phyloP scores from a whole-genome alignment of 2,329 filamentous ascomycete genomes.

The Colletotrichum lindemuthianum region DNA sequence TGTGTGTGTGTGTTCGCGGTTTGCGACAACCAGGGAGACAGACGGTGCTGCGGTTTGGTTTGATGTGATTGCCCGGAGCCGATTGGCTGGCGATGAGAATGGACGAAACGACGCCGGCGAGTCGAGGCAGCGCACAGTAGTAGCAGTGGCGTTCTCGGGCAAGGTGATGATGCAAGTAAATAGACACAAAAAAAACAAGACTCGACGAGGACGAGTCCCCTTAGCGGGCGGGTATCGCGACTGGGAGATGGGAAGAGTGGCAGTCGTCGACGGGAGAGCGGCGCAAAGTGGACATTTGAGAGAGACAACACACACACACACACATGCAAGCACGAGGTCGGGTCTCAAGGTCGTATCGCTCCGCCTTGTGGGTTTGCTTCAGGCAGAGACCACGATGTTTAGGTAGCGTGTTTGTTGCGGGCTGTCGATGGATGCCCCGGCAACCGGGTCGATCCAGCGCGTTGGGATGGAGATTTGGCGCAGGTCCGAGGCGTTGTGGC shows the following conservation, averaged over 20 bases:
- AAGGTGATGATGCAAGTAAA: constrained; percentile 28
- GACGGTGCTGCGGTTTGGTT: constrained; percentile 13
- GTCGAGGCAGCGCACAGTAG: constrained; percentile 5
- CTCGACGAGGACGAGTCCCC: constrained; percentile 32
- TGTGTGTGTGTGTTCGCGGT: constrained; percentile 5
- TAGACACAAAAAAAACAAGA: constrained; percentile 7
- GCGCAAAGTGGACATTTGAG: constrained; percentile 26
- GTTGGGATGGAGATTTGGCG: constrained; percentile 33
- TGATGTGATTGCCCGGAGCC: constrained; percentile 10
- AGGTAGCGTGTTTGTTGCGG: constrained; percentile 30
- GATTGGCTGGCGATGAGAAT: constrained; percentile 4
- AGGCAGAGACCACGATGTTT: no score
- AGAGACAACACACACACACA: neutral
- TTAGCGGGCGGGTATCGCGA: constrained; percentile 21
- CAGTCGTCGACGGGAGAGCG: constrained; percentile 11
- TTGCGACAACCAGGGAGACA: constrained; percentile 31
- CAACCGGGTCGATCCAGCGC: constrained; percentile 34
- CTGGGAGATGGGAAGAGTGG: constrained; percentile 2
- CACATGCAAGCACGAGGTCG: neutral
- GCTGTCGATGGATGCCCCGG: constrained; percentile 39
- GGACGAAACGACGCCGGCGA: constrained; percentile 1
- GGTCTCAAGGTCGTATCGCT: no score
- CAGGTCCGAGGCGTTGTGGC: neutral
- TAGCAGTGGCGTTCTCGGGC: constrained; percentile 5
- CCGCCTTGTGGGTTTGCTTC: constrained; percentile 5